A percentile compares a stretch with the other conserved stretches of the same genome.
These are phyloP conservation scores for Epichloe festucae DNA, from an alignment of 2,329 filamentous ascomycete genomes.

Conservation along the genomic window DNA sequence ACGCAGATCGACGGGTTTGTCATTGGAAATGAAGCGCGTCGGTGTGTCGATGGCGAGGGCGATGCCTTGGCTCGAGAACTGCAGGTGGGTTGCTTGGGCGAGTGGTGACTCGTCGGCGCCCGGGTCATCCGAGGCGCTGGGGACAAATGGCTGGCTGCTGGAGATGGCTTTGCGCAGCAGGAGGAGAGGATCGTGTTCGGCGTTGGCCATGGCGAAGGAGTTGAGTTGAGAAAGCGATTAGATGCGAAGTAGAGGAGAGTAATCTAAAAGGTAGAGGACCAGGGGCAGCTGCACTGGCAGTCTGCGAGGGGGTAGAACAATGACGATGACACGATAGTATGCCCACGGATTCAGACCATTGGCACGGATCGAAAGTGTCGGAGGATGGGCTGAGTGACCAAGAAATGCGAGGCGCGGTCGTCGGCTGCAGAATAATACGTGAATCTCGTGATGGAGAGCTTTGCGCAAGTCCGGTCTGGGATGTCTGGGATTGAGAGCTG, in stretches of 20 bases:
- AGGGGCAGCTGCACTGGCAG: no score
- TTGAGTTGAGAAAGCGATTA: constrained; percentile 13
- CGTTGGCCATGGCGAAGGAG: constrained; percentile 41
- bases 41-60: constrained; percentile 56
- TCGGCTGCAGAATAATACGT: no score
- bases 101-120: constrained; percentile 50
- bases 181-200: constrained; percentile 63
- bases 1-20: constrained; percentile 68
- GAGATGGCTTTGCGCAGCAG: constrained; percentile 76
- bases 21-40: constrained; percentile 79
- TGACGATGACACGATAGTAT: no score
- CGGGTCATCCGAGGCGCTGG: constrained; percentile 57
- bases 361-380: no score
- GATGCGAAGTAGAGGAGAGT: neutral
- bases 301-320: no score
- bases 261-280: no score
- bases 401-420: no score
- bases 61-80: constrained; percentile 52
- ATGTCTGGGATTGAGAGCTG: no score
- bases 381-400: no score
- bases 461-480: no score
- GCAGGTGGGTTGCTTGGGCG: constrained; percentile 64
- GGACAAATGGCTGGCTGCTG: constrained; percentile 53
- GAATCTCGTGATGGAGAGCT: no score
- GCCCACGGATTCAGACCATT: no score